Evolutionary conservation across 2,329 filamentous ascomycete species (phyloP), one percentile per base, ranked within the genome.

Genomic region (Sphaerulina populicola): DNA sequence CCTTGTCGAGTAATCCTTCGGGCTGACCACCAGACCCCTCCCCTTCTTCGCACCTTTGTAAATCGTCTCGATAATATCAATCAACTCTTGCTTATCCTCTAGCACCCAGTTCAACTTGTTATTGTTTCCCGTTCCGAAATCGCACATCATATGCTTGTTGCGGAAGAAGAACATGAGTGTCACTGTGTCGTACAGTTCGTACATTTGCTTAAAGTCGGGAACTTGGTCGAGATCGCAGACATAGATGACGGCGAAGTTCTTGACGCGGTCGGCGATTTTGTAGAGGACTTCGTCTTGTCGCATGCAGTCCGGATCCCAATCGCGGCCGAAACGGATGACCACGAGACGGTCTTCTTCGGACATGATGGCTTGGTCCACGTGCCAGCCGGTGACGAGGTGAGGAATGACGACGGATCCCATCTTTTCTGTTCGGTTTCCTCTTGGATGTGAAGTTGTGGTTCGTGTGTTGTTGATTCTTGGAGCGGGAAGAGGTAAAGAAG

Each of bases 41-140:
- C 94, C 93, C 74, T 98, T 98, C 78, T 95, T 97, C 30, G 93
- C 93, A n/a, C 93, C 93, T 53, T 90, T 83, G 69, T 97, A 98
- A 55, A 98, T 90, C 4, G 90, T 96, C 77, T 98, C 93, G 66
- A 97, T 83, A 60, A 98, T 98, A 71, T 98, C 93, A 64, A 98
- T 94, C 64, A 98, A 76, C 74, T 98, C 93, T 70, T 97, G 91
- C 73, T 98, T 97, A 67, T 98, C 91, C 71, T 97, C 90, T 47
- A 94, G 75, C 43, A 95, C 88, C 84, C 88, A 95, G 68, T 96
- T 96, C 61, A 96, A 76, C 71, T 97, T 97, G 70, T 98, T 98
- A 71, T 98, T 98, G 73, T 98, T 95, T 59, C 93, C 93, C 1
- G 93, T 98, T 42, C 91, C 91, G 62, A 96, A 89, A 79, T 97